Evolutionary conservation across 192 early-diverging fungal genomes (phyloP).

Genomic region (Entophlyctis helioformis): DNA sequence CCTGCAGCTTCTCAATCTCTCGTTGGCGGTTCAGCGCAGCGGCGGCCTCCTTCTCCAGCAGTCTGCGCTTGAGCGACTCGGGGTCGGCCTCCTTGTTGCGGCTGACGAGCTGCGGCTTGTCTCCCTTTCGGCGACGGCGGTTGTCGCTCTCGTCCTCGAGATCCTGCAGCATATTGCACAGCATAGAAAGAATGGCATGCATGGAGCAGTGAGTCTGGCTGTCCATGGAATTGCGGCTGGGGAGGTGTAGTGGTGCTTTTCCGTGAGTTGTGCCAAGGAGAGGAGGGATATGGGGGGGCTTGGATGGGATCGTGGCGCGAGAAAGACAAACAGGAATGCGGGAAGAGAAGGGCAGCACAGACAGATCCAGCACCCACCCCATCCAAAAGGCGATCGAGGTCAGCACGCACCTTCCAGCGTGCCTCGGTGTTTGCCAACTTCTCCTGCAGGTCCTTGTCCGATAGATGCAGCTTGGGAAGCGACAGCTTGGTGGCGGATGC

Average conservation of each 20-base stretch:
- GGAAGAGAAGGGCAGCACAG: neutral
- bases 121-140: neutral
- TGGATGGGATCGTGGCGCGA: neutral
- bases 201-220: too few relatives aligned
- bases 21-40: conserved; percentile 24
- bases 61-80: conserved; percentile 19
- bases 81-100: conserved; percentile 13
- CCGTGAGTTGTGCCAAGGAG: neutral
- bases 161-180: neutral
- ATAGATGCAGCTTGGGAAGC: conserved; percentile 25
- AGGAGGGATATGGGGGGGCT: neutral
- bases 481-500: conserved; percentile 12
- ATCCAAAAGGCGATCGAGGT: conserved; percentile 16
- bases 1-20: conserved; percentile 34
- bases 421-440: conserved; percentile 37
- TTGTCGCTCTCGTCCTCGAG: neutral
- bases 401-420: conserved; percentile 35
- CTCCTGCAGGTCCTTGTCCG: conserved; percentile 21
- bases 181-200: too few relatives aligned
- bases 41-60: conserved; percentile 29
- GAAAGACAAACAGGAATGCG: neutral
- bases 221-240: too few relatives aligned
- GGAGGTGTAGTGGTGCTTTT: conserved; percentile 5
- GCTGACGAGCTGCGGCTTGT: too few relatives aligned
- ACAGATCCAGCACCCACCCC: conserved; percentile 4